Conservation (phyloP, 805 yeast genomes). For the Yamadazyma insecticola region DNA sequence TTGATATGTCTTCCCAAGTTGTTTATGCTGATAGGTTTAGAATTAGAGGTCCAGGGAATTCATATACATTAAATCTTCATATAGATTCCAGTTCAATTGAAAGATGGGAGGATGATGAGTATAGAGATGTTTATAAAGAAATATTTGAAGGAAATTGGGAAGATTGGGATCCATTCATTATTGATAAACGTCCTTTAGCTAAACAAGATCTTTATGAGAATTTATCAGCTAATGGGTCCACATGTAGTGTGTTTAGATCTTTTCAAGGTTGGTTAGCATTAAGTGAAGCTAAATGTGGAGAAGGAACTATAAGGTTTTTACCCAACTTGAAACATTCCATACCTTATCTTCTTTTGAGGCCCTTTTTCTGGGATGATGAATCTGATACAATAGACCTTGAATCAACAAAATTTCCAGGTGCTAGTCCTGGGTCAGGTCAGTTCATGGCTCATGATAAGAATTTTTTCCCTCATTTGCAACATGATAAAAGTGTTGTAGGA, state of each 20-base stretch:
- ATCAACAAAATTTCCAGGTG: slow-evolving; percentile 34
- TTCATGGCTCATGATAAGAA: slow-evolving; percentile 21
- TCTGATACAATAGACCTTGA: slow-evolving; percentile 26
- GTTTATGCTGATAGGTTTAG: slow-evolving; percentile 41
- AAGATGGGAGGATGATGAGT: slow-evolving; percentile 40
- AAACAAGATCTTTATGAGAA: slow-evolving; percentile 24
- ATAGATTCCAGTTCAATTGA: slow-evolving; percentile 40
- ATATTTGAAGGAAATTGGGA: slow-evolving; percentile 38
- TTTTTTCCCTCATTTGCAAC: slow-evolving; percentile 32
- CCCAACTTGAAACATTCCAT: slow-evolving; percentile 33
- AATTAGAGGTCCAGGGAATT: slow-evolving; percentile 35
- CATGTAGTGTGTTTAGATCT: slow-evolving; percentile 27
- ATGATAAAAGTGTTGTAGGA: slow-evolving; percentile 23
- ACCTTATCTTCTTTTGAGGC: slow-evolving; percentile 36
- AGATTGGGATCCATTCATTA: slow-evolving; percentile 33
- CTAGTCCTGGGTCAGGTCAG: slow-evolving; percentile 29
- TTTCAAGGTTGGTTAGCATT: slow-evolving; percentile 44
- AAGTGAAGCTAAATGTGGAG: slow-evolving; percentile 28
- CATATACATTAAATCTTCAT: slow-evolving; percentile 31
- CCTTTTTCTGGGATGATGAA: slow-evolving; percentile 28
- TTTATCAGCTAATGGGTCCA: slow-evolving; percentile 5
- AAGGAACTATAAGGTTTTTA: slow-evolving; percentile 34
- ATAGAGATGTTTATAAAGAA: slow-evolving; percentile 25
- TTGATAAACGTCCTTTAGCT: slow-evolving; percentile 28
- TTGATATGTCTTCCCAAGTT: slow-evolving; percentile 27